A percentile compares a stretch with the other conserved stretches of the same genome.
Conservation (phyloP, 257 asterid species). For the Plantago major region DNA sequence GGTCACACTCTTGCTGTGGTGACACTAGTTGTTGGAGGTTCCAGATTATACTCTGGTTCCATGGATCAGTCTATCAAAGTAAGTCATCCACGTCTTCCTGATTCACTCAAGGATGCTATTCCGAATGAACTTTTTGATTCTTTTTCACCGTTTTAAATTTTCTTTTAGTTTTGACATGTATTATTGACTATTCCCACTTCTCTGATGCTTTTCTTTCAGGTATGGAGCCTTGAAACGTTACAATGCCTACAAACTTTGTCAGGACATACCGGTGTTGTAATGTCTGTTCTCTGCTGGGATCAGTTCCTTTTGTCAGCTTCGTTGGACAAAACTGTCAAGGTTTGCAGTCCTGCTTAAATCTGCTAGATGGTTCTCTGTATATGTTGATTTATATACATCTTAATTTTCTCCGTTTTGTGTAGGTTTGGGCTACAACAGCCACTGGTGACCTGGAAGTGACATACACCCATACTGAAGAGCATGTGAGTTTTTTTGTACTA, state of each 20-base stretch:
- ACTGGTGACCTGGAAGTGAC: constrained; percentile 85
- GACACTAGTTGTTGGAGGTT: constrained; percentile 79
- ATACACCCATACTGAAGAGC: constrained; percentile 81
- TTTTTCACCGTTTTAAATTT: not conserved
- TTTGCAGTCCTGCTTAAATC: constrained; percentile 16
- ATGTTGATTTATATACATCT: not conserved
- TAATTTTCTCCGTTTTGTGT: constrained; percentile 6
- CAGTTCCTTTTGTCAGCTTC: constrained; percentile 95
- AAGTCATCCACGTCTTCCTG: constrained; percentile 26
- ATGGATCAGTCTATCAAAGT: constrained; percentile 85
- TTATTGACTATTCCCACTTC: not conserved
- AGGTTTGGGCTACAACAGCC: constrained; percentile 92
- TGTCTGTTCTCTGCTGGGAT: constrained; percentile 99
- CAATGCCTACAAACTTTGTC: constrained; percentile 80
- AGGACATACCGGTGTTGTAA: constrained; percentile 78
- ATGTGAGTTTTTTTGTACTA: constrained; percentile 42
- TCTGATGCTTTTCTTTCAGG: constrained; percentile 41
- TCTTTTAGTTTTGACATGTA: not conserved
- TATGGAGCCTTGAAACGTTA: constrained; percentile 90
- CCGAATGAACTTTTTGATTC: not conserved
- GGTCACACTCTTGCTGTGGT: constrained; percentile 91
- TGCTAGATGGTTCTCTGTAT: constrained; percentile 8
- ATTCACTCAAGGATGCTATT: constrained; percentile 6
- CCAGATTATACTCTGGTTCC: constrained; percentile 83
- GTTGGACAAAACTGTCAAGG: constrained; percentile 87